Percentiles rank a stretch among this genome's conserved stretches.
Conservation (phyloP, 108 stramenopile species). For the Skeletonema marinoi region DNA sequence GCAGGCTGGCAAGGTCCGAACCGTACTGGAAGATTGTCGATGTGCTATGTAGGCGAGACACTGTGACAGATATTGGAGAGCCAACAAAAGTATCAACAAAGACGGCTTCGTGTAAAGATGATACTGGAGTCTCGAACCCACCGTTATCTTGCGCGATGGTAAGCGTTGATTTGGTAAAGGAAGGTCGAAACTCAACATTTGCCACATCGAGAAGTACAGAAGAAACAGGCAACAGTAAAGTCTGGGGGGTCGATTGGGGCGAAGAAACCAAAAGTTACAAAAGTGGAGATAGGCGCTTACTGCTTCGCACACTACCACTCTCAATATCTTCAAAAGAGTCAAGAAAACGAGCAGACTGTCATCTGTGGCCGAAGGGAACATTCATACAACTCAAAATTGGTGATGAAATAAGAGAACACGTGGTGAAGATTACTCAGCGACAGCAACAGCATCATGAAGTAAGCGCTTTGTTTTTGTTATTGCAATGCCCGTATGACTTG, state of each 20-base stretch:
- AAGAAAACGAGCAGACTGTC: slow-evolving; percentile 65
- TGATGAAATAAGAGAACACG: slow-evolving; percentile 3
- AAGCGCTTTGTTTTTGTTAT: background rate
- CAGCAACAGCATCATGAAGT: slow-evolving; percentile 65
- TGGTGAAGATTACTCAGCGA: slow-evolving; percentile 55
- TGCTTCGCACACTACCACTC: slow-evolving; percentile 70
- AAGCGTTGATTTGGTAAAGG: slow-evolving; percentile 19
- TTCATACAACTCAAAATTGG: slow-evolving; percentile 47
- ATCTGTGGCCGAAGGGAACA: slow-evolving; percentile 87
- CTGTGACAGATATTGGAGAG: background rate
- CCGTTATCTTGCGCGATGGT: slow-evolving; percentile 26
- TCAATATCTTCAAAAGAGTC: slow-evolving; percentile 23
- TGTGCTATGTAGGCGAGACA: background rate
- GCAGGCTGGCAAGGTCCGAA: background rate
- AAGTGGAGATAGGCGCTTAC: slow-evolving; percentile 47
- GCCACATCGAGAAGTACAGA: slow-evolving; percentile 5
- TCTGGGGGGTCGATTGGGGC: slow-evolving; percentile 47
- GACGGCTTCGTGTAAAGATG: background rate
- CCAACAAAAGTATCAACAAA: background rate
- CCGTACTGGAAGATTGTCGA: background rate
- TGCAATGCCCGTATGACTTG: background rate
- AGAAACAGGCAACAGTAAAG: background rate
- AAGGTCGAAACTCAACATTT: slow-evolving; percentile 4
- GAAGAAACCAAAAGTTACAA: background rate
- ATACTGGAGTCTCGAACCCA: background rate